Conservation (phyloP, 2,329 filamentous ascomycete genomes). For the Hymenoscyphus linearis region DNA sequence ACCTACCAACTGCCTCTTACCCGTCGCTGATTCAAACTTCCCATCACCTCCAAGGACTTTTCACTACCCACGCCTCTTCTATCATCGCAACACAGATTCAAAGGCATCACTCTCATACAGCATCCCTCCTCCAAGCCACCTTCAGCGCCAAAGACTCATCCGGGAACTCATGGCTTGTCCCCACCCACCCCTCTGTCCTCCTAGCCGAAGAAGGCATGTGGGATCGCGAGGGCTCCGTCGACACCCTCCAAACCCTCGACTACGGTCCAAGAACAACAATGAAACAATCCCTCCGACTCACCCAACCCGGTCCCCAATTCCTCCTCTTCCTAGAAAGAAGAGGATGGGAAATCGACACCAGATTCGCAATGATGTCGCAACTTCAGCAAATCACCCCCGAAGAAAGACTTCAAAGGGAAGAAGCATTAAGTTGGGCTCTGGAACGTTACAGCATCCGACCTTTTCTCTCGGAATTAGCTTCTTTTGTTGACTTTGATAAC, state of each 20-base stretch:
- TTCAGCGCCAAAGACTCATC: constrained; percentile 3
- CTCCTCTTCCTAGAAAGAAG: constrained; percentile 20
- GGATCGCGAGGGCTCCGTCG: background rate
- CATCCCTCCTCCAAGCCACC: constrained; percentile 13
- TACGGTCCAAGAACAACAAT: background rate
- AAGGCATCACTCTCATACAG: constrained; percentile 5
- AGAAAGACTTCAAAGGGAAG: background rate
- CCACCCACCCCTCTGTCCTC: constrained; percentile 15
- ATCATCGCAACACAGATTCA: constrained; percentile 22
- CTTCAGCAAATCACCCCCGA: background rate
- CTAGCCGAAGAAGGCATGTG: constrained; percentile 7
- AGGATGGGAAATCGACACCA: constrained; percentile 15
- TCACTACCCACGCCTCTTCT: constrained; percentile 15
- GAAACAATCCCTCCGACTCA: constrained; percentile 8
- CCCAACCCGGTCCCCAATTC: constrained; percentile 17
- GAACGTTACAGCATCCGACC: background rate
- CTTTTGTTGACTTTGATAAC: background rate
- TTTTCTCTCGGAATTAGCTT: background rate
- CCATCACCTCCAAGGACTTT: constrained; percentile 14
- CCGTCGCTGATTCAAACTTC: constrained; percentile 18
- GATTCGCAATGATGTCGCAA: constrained; percentile 11
- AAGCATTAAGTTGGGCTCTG: background rate
- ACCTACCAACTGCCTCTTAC: constrained; percentile 17
- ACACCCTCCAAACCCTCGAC: background rate
- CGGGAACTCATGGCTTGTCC: constrained; percentile 15